Evolutionary conservation across 345 rosid species (phyloP), one percentile per base, ranked within the genome.

Genomic region (Eutrema yunnanense): DNA sequence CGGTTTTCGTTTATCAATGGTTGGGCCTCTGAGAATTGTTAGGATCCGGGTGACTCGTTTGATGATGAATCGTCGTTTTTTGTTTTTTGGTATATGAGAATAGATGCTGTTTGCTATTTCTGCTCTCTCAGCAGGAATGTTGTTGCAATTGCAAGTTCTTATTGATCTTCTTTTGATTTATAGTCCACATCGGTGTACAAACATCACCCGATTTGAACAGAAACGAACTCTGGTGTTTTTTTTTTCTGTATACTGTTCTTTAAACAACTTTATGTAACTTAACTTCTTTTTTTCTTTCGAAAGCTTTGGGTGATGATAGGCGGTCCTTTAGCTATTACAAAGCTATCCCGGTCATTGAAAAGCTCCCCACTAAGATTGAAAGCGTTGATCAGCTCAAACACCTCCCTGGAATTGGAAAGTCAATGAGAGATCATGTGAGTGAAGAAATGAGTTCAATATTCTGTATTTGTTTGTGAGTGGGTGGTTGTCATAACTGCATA

Each of bases 281-380:
- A 4, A 56, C 38, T 34, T 56, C 26, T 48, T 81, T 59, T 40
- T 56, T 72, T n/a, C 51, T 70, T 40, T 65, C 75, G 22, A 75
- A 77, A 90, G 99, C 99, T 44, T 58, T 95, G 84, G 99, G 99
- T 73, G 99, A 95, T 19, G 97, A 95, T 78, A 77, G 96, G 22
- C 83, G 96, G 70, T 95, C 99, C 46, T 92, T 89, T 75, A 95
- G 97, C 90, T 92, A 95, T 78, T 61, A 90, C 86, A 92, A 95
- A 82, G 96, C 93, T 72, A 90, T 91, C 30, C 80, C 89, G 3
- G n/a, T n/a, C n/a, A n/a, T n/a, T n/a, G n/a, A n/a, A n/a, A n/a
- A n/a, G n/a, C n/a, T n/a, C n/a, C n/a, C n/a, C n/a, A n/a, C n/a
- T n/a, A n/a, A n/a, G n/a, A n/a, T n/a, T n/a, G n/a, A n/a, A n/a